Base-by-base conservation (phyloP, 768 basidiomycete species). In the Candolleomyces efflorescens region DNA sequence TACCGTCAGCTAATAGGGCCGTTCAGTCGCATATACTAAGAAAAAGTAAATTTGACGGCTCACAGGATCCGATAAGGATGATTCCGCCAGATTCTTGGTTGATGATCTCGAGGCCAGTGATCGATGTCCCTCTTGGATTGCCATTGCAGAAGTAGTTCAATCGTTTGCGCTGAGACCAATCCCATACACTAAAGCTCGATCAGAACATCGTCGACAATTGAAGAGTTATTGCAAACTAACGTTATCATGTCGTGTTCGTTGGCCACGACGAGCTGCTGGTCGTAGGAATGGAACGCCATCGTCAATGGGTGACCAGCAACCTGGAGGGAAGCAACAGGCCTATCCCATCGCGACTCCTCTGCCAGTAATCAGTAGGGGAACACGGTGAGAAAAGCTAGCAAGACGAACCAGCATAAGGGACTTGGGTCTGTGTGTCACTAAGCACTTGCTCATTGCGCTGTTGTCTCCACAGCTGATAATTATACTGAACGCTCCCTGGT, bases 61-160 rank as follows among this genome's bases (percentile, higher is more conserved):
- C 64, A 94, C 93, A 84, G 60, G 96, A 90, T 4, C 87, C 94
- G 24, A 90, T 88, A 54, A 98, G 71, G 54, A 98, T 84, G 46
- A 98, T 86, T 1, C 93, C 94, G 9, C 92, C 90, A 13, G 94
- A 89, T 57, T 97, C 94, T 72, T 99, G 92, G 68, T 99, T 98
- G 70, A 98, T 92, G 67, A 98, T 87, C 55, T 93, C 85, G 20
- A 98, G 73, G 2, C 90, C 87, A 0, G 97, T 95, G 57, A 98
- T 90, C 55, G 83, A 87, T 3, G 89, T 90, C 37, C 89, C 89
- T 55, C 75, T 78, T 1, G 88, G 82, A 67, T 95, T 94, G 48
- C 92, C 93, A 64, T 98, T 98, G 65, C 83, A 88, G 75, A 98
- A 98, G 56, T 84, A 81, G 59, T 86, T 88, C 55, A 98, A 67